Evolutionary conservation across 768 basidiomycete species (phyloP), one percentile per base, ranked within the genome.

Genomic region (Amanita pallidorosea): DNA sequence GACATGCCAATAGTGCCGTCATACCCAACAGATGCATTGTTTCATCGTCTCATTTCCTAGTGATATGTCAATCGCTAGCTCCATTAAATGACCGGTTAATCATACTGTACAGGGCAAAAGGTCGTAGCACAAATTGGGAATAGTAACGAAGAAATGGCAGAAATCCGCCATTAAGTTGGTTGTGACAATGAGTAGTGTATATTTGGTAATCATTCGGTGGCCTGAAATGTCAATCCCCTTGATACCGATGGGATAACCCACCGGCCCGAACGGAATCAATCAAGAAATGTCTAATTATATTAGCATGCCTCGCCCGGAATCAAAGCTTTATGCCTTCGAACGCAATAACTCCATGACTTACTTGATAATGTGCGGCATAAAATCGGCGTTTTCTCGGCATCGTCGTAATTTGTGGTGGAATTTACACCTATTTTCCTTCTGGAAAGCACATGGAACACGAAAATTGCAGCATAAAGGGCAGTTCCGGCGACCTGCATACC

Each of bases 191-290:
- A 20, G 23, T 0, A n/a, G 18, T 11, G 20, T 27, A 36, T 38
- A 48, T 37, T 37, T 38, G 37, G 47, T 48, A 48, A 38, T 36
- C 23, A n/a, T 46, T 34, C 33, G 36, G 36, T 27, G 36, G 35
- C 37, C 23, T 9, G 35, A 48, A 36, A 48, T 37, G 35, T 47
- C n/a, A 20, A 17, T 25, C 38, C 17, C 47, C 47, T 48, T 48
- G 25, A 23, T 17, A 8, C 36, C 11, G n/a, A 17, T 23, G 35
- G 9, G 47, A 34, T 18, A 25, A 12, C 37, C 1, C 43, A 13
- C 27, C n/a, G 27, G 25, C 27, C n/a, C 27, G 8, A 29, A 45
- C n/a, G 27, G 27, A 29, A 43, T 43, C 25, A 23, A 23, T 43
- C 23, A 43, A 25, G 12, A 43, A 25, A 23, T 29, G 7, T 15